A percentile compares a stretch with the other conserved stretches of the same genome.
Conservation (phyloP, 2,329 filamentous ascomycete genomes). For the Ophidiomyces ophidiicola region DNA sequence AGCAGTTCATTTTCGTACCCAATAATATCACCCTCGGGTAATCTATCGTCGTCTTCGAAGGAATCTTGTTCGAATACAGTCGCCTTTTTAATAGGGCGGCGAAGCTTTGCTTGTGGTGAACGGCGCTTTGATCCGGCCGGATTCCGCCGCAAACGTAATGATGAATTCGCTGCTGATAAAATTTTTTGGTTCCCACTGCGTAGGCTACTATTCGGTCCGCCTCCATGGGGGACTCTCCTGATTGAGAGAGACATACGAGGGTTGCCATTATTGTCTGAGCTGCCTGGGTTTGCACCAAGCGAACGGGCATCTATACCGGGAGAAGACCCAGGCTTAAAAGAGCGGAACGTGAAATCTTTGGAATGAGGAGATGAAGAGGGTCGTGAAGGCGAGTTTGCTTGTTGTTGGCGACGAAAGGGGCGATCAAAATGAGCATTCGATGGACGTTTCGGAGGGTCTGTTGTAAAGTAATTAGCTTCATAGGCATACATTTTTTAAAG, state of each 20-base stretch:
- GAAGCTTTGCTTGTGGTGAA: background rate
- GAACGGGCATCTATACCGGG: conserved; percentile 4
- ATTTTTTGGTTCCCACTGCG: conserved; percentile 1
- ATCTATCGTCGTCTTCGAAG: conserved; percentile 2
- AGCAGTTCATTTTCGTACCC: conserved; percentile 23
- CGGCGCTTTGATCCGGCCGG: background rate
- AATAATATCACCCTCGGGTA: conserved; percentile 22
- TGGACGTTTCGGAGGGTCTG: background rate
- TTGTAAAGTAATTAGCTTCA: background rate
- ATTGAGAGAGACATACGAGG: conserved; percentile 5
- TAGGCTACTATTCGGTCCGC: background rate
- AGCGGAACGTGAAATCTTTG: background rate
- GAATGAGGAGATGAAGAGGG: background rate
- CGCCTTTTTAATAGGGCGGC: too few species aligned
- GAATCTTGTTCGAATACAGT: too few species aligned
- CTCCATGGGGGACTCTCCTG: conserved; percentile 5
- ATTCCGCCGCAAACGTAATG: background rate
- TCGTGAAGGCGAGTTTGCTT: conserved; percentile 1
- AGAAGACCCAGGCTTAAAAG: background rate
- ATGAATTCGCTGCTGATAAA: conserved; percentile 2
- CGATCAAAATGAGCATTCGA: conserved; percentile 4
- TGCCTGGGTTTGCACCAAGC: background rate
- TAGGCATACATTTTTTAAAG: background rate
- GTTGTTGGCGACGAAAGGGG: conserved; percentile 6
- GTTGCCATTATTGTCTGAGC: background rate